Evolutionary conservation across 192 early-diverging fungal species (phyloP), one percentile per base, ranked within the genome.

Genomic region (Backusella tuberculispora): DNA sequence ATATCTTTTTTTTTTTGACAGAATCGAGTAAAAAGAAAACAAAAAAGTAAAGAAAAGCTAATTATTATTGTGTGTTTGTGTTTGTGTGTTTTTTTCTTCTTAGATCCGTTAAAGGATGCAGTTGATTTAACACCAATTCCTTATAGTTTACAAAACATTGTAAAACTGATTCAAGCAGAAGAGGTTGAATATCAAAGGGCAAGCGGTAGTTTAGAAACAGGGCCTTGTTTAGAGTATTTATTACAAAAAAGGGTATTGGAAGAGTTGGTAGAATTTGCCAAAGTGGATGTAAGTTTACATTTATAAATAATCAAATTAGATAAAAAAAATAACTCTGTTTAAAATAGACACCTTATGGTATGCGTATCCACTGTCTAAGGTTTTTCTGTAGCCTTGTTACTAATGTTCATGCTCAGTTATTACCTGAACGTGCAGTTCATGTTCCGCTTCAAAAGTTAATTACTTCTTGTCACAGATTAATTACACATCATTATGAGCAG

Each of bases 371-470:
- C 14, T 78, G 74, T 70, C 64, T 82, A 21, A 70, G 81, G 37
- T 82, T 82, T 43, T 82, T 82, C n/a, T 72, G 71, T 50, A 72
- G 70, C 9, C 53, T 82, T 3, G 76, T 82, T n/a, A 82, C 74
- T 19, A 82, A 78, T 46, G 77, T 82, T 26, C 81, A 82, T 64
- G 81, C 81, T 15, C 81, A 82, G 66, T 48, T 82, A 44, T 50
- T 82, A 34, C 81, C 81, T 29, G 81, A 82, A 40, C 66, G 81
- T 24, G 81, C 81, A 26, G 76, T 82, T 24, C 81, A 82, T 76
- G 76, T 78, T 14, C 81, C 81, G 19, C 71, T 82, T 13, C 73
- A 82, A 41, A 82, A 82, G 50, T 50, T 82, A 38, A 76, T 82
- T 43, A 67, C 71, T 29, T 78, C 76, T 17, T 78, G 81, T 42